Evolutionary conservation across 2,329 filamentous ascomycete species (phyloP).

Genomic region (Botrytis byssoidea): DNA sequence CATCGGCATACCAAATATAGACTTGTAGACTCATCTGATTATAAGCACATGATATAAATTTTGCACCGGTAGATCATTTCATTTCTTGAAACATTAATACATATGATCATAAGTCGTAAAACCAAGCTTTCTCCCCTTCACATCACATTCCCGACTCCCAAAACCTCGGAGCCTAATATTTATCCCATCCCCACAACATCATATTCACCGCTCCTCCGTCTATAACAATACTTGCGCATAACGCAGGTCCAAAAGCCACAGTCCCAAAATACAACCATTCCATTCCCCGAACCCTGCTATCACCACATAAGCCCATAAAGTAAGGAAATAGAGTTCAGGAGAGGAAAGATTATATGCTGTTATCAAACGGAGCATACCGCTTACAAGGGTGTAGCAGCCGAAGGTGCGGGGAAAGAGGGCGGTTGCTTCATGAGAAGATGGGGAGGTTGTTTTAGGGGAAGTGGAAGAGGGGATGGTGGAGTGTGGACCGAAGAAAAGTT

Average conservation of each 20-base stretch:
- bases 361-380: not conserved
- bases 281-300: not conserved
- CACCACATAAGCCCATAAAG: not conserved
- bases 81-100: not conserved
- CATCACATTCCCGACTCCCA: not conserved
- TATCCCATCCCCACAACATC: not conserved
- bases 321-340: not conserved
- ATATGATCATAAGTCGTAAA: not conserved
- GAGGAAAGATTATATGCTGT: not conserved
- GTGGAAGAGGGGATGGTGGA: not conserved
- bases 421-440: not conserved
- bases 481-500: not conserved
- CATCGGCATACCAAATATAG: not conserved
- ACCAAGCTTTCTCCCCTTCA: not conserved
- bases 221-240: not conserved
- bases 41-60: not conserved
- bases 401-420: not conserved
- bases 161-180: not conserved
- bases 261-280: not conserved
- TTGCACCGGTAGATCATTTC: not conserved
- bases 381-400: not conserved
- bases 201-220: not conserved
- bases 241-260: not conserved
- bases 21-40: not conserved
- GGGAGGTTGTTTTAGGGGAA: not conserved